These are phyloP conservation scores for Rhynchospora tenuis DNA, from an alignment of 176 grass and related monocot genomes.

Conservation along the genomic window DNA sequence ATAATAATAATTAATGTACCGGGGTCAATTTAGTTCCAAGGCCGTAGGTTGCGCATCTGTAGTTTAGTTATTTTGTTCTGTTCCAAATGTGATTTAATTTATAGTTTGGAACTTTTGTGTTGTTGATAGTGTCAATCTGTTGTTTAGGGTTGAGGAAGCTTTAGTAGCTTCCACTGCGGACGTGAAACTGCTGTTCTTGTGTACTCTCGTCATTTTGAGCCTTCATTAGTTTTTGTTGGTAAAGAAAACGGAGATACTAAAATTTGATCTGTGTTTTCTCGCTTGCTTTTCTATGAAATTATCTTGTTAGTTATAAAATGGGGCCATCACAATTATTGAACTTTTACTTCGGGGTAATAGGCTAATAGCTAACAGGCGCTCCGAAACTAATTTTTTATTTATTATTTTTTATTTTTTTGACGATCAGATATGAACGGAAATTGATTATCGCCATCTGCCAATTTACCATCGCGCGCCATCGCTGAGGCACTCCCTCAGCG, in stretches of 20 bases:
- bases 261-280: not conserved
- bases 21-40: slow-evolving; percentile 19
- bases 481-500: too few species aligned
- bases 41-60: not conserved
- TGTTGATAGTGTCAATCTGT: slow-evolving; percentile 31
- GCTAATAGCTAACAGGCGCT: too few species aligned
- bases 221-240: not conserved
- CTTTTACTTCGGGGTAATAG: too few species aligned
- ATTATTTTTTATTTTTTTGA: too few species aligned
- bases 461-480: too few species aligned
- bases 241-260: not conserved
- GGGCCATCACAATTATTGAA: too few species aligned
- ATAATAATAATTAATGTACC: slow-evolving; percentile 21
- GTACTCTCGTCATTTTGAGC: slow-evolving; percentile 7
- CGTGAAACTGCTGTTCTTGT: slow-evolving; percentile 12
- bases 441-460: too few species aligned
- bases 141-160: slow-evolving; percentile 25
- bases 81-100: slow-evolving; percentile 42
- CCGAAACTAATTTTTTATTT: too few species aligned
- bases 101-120: slow-evolving; percentile 44
- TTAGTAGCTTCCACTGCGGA: not conserved
- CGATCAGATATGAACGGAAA: too few species aligned
- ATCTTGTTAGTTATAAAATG: not conserved
- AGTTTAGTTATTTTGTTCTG: slow-evolving; percentile 36
- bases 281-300: not conserved